Base-by-base conservation (phyloP, 2,329 filamentous ascomycete species). In the Ophidiomyces ophidiicola region DNA sequence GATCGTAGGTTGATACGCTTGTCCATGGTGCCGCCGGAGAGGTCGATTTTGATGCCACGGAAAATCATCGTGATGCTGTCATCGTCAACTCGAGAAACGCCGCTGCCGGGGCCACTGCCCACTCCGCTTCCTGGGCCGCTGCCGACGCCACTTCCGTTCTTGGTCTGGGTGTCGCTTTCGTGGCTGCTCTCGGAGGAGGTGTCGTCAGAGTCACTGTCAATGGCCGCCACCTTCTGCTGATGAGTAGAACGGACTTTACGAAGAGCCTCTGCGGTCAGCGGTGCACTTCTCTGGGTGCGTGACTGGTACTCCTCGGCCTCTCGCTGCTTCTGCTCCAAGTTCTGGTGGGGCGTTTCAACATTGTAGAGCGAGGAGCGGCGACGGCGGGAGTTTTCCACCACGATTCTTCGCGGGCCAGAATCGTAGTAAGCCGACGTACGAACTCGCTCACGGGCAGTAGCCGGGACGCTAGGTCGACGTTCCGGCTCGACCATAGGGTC, bases 1-100 rank as follows among this genome's bases (percentile, higher is more conserved):
- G 59, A 55, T 15, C 57, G 56, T 26, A 64, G 45, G 41, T 54
- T 62, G 47, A 64, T 62, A 32, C 61, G 62, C 15, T 59, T 56
- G 3, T 52, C 55, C 17, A 62, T 49, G 18, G 54, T 51, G 36
- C 59, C 55, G 39, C 56, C 53, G 10, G 52, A 52, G 32, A 64
- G 57, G 32, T 52, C 58, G 46, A 64, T 60, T 20, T 55, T 60
- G 26, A 63, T 52, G 17, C 61, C 61, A 32, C 61, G 57, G 47
- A 63, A 54, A 11, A 50, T 55, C 47, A 63, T 59, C 33, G 55
- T 55, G 45, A 64, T 57, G 36, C 55, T 58, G 38, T 59, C 56
- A 32, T 58, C 52, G 8, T 61, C 60, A 8, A 47, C 45, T 35
- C 56, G 58, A 31, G 55, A 53, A 11, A 48, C 50, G 19, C 50